These are phyloP conservation scores for Xylaria sp. DNA, from an alignment of 495 filamentous ascomycete genomes.

Conservation along the genomic window DNA sequence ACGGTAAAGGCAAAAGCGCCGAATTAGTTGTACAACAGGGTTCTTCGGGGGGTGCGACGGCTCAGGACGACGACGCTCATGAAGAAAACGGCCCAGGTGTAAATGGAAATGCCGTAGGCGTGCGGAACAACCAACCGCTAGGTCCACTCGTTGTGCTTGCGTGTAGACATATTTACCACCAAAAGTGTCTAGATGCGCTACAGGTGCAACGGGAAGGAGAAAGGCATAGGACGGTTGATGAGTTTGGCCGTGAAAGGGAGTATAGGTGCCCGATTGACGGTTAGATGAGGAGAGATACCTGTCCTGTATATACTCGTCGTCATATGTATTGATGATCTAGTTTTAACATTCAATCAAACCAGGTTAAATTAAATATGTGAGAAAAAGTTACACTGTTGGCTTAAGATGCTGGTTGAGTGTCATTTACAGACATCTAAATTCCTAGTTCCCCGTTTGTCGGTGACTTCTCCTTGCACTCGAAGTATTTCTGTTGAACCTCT, in stretches of 20 bases:
- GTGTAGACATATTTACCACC: conserved; percentile 69
- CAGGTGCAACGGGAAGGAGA: conserved; percentile 47
- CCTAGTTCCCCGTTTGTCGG: not conserved
- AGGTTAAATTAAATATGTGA: not conserved
- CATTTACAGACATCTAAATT: not conserved
- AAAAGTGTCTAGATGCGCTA: conserved; percentile 63
- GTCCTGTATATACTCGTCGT: conserved; percentile 13
- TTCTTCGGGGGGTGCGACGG: conserved; percentile 16
- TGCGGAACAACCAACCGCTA: conserved; percentile 42
- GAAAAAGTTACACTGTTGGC: not conserved
- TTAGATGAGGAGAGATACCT: conserved; percentile 33
- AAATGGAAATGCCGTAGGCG: conserved; percentile 28
- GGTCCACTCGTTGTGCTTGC: conserved; percentile 64
- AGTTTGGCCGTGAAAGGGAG: conserved; percentile 50
- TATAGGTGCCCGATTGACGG: conserved; percentile 66
- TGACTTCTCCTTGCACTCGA: too few relatives aligned
- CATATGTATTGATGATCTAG: conserved; percentile 18
- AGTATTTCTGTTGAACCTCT: too few relatives aligned
- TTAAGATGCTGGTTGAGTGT: not conserved
- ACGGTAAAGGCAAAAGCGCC: conserved; percentile 44
- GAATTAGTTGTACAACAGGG: conserved; percentile 32
- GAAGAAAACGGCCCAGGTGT: conserved; percentile 12
- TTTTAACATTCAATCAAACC: conserved; percentile 6
- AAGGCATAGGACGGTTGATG: conserved; percentile 40
- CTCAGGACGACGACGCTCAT: conserved; percentile 23